Evolutionary conservation across 164 flowering plant species (phyloP), one percentile per base, ranked within the genome.

Genomic region (Chloranthus sessilifolius): DNA sequence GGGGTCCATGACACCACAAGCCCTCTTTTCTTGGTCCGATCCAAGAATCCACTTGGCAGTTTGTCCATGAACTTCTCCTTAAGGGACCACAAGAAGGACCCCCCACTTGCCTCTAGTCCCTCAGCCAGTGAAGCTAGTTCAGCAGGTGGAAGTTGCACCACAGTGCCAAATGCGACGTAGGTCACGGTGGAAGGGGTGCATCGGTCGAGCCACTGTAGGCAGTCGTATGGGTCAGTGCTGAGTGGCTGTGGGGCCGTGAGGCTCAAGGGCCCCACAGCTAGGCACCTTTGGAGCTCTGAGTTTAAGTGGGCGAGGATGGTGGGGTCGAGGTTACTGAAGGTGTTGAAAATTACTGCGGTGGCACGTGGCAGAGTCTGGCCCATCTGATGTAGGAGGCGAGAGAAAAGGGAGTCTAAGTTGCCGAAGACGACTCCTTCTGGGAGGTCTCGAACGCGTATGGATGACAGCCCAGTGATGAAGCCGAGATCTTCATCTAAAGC

Each of bases 141-240:
- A 1, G 36, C 0, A 0, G 76, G 58, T 4, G 63, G 63, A 11
- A 56, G 63, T 2, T 53, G 15, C 28, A 17, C 39, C 35, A 62
- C 57, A 0, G 82, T 56, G 4, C 95, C 95, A 30, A 83, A 86
- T 65, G 76, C 58, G 6, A 86, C 48, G 43, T 86, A 83, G 1
- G 57, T 81, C 1, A 80, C 87, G 0, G 88, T 71, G 1, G 54
- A 24, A 0, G 65, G 43, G 11, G 21, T 3, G 5, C 17, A 11
- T 41, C 40, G 24, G 48, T 76, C 70, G 5, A 83, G 63, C 84
- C 83, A 82, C 1, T 63, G 7, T 1, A 82, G 44, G 66, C 80
- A 77, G 5, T 58, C 69, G 37, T 47, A 7, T 0, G 36, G 7
- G 40, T 75, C 82, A 5, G 26, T 2, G 23, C 15, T 17, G 7